These are phyloP conservation scores for Diaporthe amygdali DNA, from an alignment of 2,329 filamentous ascomycete species.

Conservation along the genomic window DNA sequence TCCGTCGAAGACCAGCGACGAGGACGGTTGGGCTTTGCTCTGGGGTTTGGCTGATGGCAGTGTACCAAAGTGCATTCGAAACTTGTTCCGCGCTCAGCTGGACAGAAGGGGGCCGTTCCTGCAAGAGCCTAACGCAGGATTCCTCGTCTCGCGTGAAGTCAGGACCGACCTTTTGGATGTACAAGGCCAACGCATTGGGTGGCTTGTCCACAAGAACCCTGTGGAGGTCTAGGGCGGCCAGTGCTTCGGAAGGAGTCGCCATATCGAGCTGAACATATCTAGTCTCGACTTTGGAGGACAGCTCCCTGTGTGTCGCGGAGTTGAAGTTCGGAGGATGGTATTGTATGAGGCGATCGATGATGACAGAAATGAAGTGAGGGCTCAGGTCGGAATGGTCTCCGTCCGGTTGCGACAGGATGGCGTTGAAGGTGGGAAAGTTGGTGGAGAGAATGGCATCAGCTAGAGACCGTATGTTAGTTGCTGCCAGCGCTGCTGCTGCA, in stretches of 20 bases:
- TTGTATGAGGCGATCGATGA: conserved; percentile 86
- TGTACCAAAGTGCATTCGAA: conserved; percentile 76
- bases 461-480: conserved; percentile 41
- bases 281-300: conserved; percentile 68
- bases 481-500: background rate
- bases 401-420: conserved; percentile 72
- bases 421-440: conserved; percentile 78
- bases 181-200: conserved; percentile 63
- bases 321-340: conserved; percentile 87
- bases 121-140: conserved; percentile 59
- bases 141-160: conserved; percentile 80
- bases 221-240: conserved; percentile 72
- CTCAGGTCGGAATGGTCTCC: conserved; percentile 70
- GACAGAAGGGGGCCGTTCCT: conserved; percentile 56
- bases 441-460: conserved; percentile 89
- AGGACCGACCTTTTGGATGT: conserved; percentile 76
- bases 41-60: conserved; percentile 62
- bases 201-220: conserved; percentile 67
- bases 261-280: conserved; percentile 71
- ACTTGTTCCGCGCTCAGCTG: conserved; percentile 83
- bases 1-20: conserved; percentile 66
- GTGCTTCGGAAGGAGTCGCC: conserved; percentile 71
- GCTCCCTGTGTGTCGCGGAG: conserved; percentile 73
- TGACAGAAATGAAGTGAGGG: conserved; percentile 74
- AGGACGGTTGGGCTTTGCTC: conserved; percentile 58